A percentile compares a stretch with the other conserved stretches of the same genome.
phyloP scores from a whole-genome alignment of 495 filamentous ascomycete species.

The Neurospora sp. region DNA sequence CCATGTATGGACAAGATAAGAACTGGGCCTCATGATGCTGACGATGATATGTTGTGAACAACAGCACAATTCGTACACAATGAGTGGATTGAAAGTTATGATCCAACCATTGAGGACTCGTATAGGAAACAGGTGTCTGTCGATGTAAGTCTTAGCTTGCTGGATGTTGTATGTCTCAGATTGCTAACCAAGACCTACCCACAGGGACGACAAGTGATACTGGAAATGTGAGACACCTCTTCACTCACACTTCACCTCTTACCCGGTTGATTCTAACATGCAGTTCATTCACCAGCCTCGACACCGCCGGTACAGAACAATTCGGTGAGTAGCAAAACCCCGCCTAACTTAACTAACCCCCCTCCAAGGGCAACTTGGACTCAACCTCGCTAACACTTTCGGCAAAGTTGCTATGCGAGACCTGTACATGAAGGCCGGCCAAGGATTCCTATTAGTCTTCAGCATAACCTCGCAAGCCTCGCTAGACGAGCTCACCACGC shows the following conservation, averaged over 20 bases:
- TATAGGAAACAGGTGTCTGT: slow-evolving; percentile 91
- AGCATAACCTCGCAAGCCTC: slow-evolving; percentile 86
- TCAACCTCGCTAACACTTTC: slow-evolving; percentile 7
- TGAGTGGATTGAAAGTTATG: slow-evolving; percentile 98
- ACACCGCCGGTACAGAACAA: slow-evolving; percentile 96
- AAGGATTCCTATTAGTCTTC: slow-evolving; percentile 96
- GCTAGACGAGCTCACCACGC: slow-evolving; percentile 72
- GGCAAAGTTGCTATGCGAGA: slow-evolving; percentile 54
- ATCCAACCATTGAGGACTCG: slow-evolving; percentile 95
- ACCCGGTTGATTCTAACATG: slow-evolving; percentile 4
- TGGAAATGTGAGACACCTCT: slow-evolving; percentile 68
- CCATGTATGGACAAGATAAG: neutral
- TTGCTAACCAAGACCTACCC: neutral
- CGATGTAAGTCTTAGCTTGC: slow-evolving; percentile 54
- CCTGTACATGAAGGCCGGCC: slow-evolving; percentile 92
- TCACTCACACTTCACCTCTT: neutral
- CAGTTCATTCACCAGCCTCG: slow-evolving; percentile 48
- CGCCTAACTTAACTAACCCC: neutral
- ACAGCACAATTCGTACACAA: slow-evolving; percentile 98
- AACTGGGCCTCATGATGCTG: slow-evolving; percentile 6
- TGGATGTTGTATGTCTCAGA: neutral
- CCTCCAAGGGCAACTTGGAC: too few species aligned
- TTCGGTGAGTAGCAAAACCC: slow-evolving; percentile 60
- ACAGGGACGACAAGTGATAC: slow-evolving; percentile 86
- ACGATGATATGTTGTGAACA: slow-evolving; percentile 9